These are phyloP conservation scores for Conoideocrella luteorostrata DNA, from an alignment of 2,329 filamentous ascomycete species.

Conservation along the genomic window DNA sequence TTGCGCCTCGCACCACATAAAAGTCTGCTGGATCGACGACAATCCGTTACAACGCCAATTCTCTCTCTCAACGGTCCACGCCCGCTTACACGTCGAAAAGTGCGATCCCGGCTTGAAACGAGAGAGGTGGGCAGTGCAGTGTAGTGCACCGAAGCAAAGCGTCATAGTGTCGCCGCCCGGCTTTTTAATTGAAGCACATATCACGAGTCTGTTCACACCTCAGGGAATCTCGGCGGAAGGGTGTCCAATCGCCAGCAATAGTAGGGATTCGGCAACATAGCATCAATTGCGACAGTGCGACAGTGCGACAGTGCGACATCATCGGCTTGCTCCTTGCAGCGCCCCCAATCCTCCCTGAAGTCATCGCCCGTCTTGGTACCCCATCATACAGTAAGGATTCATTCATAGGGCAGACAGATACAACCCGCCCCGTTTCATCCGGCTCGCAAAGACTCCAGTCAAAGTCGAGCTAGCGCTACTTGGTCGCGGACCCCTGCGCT, in stretches of 20 bases:
- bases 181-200: not conserved
- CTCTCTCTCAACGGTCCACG: not conserved
- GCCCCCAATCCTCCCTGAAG: not conserved
- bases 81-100: not conserved
- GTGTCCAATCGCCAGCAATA: not conserved
- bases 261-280: not conserved
- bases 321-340: slow-evolving; percentile 2
- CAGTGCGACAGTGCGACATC: not conserved
- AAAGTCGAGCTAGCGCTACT: not conserved
- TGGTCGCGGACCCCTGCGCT: slow-evolving; percentile 1
- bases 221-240: not conserved
- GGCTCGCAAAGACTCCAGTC: too few relatives aligned
- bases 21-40: too few relatives aligned
- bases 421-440: too few relatives aligned
- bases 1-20: too few relatives aligned
- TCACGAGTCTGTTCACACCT: not conserved
- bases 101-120: too few relatives aligned
- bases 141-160: not conserved
- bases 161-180: not conserved
- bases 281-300: not conserved
- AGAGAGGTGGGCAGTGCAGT: not conserved
- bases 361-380: not conserved
- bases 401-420: too few relatives aligned
- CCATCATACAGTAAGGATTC: too few relatives aligned
- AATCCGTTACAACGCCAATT: not conserved